These are phyloP conservation scores for Aspergillus clavatus DNA, from an alignment of 2,329 filamentous ascomycete genomes.

Conservation along the genomic window DNA sequence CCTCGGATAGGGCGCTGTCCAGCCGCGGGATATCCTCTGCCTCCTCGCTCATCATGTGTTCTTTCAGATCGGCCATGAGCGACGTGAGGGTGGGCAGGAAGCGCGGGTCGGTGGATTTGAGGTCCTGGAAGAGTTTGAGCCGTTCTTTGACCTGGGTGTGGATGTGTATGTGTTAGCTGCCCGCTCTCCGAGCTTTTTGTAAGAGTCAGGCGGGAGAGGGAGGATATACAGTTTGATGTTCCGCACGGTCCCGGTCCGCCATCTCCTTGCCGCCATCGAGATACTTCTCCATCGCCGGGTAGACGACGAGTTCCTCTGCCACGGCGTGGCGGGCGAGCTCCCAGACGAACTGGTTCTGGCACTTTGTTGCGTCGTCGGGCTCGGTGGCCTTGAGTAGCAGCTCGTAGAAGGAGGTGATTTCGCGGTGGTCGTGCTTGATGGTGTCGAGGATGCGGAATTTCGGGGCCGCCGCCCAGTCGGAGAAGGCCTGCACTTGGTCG, in stretches of 20 bases:
- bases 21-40: constrained; percentile 45
- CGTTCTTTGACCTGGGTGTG: constrained; percentile 52
- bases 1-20: constrained; percentile 38
- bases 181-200: background rate
- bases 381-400: constrained; percentile 40
- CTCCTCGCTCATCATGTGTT: constrained; percentile 52
- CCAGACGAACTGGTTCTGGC: constrained; percentile 51
- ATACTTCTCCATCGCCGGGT: constrained; percentile 50
- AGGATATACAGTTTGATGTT: constrained; percentile 38
- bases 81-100: constrained; percentile 44
- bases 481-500: constrained; percentile 12
- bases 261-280: constrained; percentile 42
- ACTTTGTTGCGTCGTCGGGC: constrained; percentile 43
- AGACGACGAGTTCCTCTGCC: constrained; percentile 51
- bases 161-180: background rate
- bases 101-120: constrained; percentile 36
- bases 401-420: constrained; percentile 41
- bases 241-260: constrained; percentile 46
- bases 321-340: constrained; percentile 50
- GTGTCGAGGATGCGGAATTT: constrained; percentile 29
- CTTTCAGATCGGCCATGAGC: constrained; percentile 40
- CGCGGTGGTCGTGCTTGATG: constrained; percentile 41
- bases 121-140: constrained; percentile 48
- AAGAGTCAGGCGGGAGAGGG: background rate
- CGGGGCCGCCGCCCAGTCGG: background rate